Conservation (phyloP, 805 yeast genomes). For the Candida pseudofarinosa region DNA sequence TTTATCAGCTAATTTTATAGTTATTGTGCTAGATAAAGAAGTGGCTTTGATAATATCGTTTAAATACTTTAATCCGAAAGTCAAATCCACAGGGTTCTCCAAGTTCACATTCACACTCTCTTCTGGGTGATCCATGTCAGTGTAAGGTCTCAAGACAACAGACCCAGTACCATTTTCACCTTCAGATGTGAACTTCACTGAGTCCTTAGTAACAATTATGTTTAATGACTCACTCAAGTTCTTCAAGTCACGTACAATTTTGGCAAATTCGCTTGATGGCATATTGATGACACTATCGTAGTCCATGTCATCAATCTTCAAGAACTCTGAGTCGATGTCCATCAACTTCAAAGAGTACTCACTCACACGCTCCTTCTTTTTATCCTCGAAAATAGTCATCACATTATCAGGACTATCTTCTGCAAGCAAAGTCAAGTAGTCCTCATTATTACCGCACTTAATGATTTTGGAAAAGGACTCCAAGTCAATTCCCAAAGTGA, state of each 20-base stretch:
- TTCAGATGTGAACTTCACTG: conserved; percentile 82
- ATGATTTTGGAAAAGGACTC: conserved; percentile 83
- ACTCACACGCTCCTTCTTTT: conserved; percentile 83
- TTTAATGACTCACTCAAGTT: conserved; percentile 84
- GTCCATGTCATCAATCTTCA: conserved; percentile 91
- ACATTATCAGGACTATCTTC: conserved; percentile 84
- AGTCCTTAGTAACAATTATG: conserved; percentile 84
- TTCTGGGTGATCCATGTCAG: conserved; percentile 77
- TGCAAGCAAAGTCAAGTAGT: conserved; percentile 82
- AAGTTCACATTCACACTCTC: conserved; percentile 71
- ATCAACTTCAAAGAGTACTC: conserved; percentile 88
- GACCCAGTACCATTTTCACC: conserved; percentile 92
- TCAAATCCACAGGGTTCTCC: conserved; percentile 80
- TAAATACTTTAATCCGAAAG: conserved; percentile 89
- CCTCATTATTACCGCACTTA: conserved; percentile 87
- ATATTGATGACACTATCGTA: conserved; percentile 80
- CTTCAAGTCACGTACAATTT: conserved; percentile 82
- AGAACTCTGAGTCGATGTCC: conserved; percentile 94
- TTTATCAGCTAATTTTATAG: conserved; percentile 82
- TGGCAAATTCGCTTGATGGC: conserved; percentile 87
- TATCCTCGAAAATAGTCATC: conserved; percentile 82
- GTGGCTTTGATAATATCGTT: conserved; percentile 91
- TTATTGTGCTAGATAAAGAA: conserved; percentile 67
- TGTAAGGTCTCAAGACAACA: conserved; percentile 78
- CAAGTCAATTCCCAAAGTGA: conserved; percentile 88